Evolutionary conservation across 805 yeast genomes (phyloP).

Genomic region (Candida schatavii): DNA sequence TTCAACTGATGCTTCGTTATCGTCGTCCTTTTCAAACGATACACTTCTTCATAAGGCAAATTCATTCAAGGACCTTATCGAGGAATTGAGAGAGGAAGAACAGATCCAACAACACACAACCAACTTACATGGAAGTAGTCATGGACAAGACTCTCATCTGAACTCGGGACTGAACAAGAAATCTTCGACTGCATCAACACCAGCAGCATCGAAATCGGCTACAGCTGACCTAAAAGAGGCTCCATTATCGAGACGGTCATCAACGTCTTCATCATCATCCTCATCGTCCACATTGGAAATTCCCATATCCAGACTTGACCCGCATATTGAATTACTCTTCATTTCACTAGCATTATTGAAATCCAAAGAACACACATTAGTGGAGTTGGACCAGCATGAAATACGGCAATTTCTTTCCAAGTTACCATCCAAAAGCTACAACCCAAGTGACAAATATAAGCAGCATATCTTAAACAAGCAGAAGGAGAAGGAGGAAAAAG

Average conservation of each 20-base stretch:
- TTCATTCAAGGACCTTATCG: constrained; percentile 31
- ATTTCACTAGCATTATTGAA: constrained; percentile 75
- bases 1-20: constrained; percentile 2
- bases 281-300: constrained; percentile 14
- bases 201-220: too few relatives aligned
- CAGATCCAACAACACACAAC: constrained; percentile 10
- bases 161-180: constrained; percentile 3
- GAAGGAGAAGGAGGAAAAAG: constrained; percentile 20
- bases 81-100: constrained; percentile 16
- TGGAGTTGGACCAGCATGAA: constrained; percentile 89
- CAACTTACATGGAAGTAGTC: not conserved
- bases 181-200: not conserved
- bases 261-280: constrained; percentile 12
- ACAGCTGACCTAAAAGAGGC: not conserved
- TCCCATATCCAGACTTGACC: constrained; percentile 63
- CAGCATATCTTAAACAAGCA: constrained; percentile 16
- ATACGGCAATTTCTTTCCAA: constrained; percentile 73
- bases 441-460: constrained; percentile 30
- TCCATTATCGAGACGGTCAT: constrained; percentile 8
- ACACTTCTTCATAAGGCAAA: constrained; percentile 11
- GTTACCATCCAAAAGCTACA: constrained; percentile 45
- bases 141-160: not conserved
- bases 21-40: constrained; percentile 1
- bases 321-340: constrained; percentile 74
- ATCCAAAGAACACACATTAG: constrained; percentile 70